Evolutionary conservation across 257 asterid genomes (phyloP).

Genomic region (Verbena officinalis): DNA sequence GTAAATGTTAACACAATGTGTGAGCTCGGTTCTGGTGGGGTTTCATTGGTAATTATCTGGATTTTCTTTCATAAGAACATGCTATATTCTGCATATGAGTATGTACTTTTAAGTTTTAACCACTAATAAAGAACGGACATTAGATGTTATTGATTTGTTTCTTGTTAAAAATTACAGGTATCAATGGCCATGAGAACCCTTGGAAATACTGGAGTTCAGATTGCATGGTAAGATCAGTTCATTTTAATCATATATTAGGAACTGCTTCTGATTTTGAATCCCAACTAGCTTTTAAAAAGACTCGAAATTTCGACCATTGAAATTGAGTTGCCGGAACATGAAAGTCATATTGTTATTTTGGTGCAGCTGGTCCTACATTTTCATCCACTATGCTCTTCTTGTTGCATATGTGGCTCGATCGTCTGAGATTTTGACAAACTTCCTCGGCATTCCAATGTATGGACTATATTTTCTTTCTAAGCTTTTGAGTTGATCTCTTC

Average conservation of each 20-base stretch:
- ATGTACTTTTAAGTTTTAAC: no score
- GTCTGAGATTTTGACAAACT: constrained; percentile 80
- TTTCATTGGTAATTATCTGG: constrained; percentile 70
- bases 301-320: not conserved
- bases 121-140: constrained; percentile 12
- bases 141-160: constrained; percentile 15
- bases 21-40: constrained; percentile 95
- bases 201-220: constrained; percentile 82
- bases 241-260: constrained; percentile 11
- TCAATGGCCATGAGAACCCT: constrained; percentile 93
- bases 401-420: constrained; percentile 98
- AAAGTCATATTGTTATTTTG: constrained; percentile 28
- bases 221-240: constrained; percentile 64
- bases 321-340: constrained; percentile 13
- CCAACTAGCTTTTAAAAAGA: not conserved
- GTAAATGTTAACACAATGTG: constrained; percentile 97
- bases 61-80: constrained; percentile 15
- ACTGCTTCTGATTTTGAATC: not conserved
- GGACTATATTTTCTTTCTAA: constrained; percentile 23
- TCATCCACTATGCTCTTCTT: constrained; percentile 93
- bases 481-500: constrained; percentile 17
- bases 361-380: constrained; percentile 94
- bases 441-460: constrained; percentile 80
- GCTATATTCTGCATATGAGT: constrained; percentile 3
- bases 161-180: constrained; percentile 54